Base-by-base conservation (phyloP, 129 eudicot genomes). In the Mikania micrantha region DNA sequence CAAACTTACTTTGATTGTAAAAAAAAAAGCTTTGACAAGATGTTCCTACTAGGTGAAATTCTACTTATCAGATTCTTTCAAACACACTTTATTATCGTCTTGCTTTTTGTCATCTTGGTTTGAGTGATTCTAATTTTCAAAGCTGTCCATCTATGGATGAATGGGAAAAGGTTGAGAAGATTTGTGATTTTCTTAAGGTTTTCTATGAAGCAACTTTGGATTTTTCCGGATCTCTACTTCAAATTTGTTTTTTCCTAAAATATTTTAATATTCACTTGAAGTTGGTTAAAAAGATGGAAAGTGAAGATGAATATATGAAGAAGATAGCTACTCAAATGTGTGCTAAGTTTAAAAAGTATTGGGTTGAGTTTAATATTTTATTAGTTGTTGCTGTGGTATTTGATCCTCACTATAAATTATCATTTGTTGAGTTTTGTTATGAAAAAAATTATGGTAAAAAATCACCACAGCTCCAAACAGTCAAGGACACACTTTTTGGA, bases 1-100 rank as follows among this genome's bases (percentile, higher is more conserved):
- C 13, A 66, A 66, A 22, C 9, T 27, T 22, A n/a, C 5, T 9
- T 47, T 1, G 72, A 29, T 28, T 54, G 0, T 27, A 16, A 47
- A 31, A 67, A 32, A 31, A n/a, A n/a, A n/a, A n/a, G 40, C 29
- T 47, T 47, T 66, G 58, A 44, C 71, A 66, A 66, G 71, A 66
- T 66, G 72, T 48, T 67, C 47, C 60, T 32, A 47, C 60, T 16
- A 28, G 44, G 31, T 47, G 60, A 60, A 47, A 66, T 32, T 48
- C 44, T 13, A 47, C 59, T 5, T 48, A 66, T 47, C 17, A 15
- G 28, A 66, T 66, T 44, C 45, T 47, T 64, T 21, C 69, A 0
- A 1, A 36, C 41, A 36, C 67, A 5, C 17, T 61, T 32, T 61
- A 61, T 20, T 61, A 61, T 36, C 47, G 16, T 20, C 47, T n/a